A percentile compares a stretch with the other conserved stretches of the same genome.
Conservation (phyloP, 441 rosid species). For the Pelargonium myrrhifolium region DNA sequence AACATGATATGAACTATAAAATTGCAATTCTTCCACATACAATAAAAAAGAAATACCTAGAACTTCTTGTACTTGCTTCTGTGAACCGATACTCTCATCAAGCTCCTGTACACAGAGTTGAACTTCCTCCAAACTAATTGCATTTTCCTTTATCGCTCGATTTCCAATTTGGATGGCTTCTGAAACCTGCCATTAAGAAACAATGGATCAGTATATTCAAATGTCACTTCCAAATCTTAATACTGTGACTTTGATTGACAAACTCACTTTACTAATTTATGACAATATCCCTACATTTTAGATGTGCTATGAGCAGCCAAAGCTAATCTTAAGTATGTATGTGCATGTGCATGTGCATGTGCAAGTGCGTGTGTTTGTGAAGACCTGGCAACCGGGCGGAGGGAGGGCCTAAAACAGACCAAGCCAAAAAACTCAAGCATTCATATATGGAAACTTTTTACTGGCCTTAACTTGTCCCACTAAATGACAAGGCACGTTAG, state of each 20-base stretch:
- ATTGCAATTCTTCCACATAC: not conserved
- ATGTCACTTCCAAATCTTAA: no score
- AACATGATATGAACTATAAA: not conserved
- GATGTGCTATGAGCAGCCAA: not conserved
- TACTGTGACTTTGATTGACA: not conserved
- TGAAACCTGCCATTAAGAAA: constrained; percentile 42
- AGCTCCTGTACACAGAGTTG: constrained; percentile 61
- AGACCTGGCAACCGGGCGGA: no score
- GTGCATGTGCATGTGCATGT: not conserved
- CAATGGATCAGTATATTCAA: constrained; percentile 10
- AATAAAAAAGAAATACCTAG: constrained; percentile 35
- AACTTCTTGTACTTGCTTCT: constrained; percentile 57
- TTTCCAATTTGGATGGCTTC: constrained; percentile 80
- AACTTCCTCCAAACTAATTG: constrained; percentile 63
- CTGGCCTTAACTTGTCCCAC: no score
- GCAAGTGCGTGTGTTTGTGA: no score
- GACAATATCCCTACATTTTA: not conserved
- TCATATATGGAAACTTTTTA: no score
- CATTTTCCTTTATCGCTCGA: constrained; percentile 52
- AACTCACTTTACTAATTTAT: not conserved
- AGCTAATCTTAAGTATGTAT: not conserved
- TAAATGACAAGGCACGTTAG: no score
- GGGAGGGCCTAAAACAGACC: no score
- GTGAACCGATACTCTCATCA: constrained; percentile 54
- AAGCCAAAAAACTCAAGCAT: no score